Evolutionary conservation across 768 basidiomycete species (phyloP).

Genomic region (Russula ochroleuca): DNA sequence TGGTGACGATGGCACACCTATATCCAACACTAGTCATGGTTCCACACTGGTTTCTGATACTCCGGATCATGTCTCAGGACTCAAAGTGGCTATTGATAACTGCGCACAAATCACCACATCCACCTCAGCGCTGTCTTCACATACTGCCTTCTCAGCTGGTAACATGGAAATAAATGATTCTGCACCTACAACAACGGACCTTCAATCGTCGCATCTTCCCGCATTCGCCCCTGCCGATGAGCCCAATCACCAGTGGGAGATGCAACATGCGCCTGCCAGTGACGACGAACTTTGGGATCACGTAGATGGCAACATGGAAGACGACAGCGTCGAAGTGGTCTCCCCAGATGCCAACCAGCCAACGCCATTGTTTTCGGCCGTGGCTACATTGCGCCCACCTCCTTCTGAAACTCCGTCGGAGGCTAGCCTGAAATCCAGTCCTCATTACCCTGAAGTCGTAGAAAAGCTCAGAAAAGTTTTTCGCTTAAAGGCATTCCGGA

Average conservation of each 20-base stretch:
- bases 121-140: neutral
- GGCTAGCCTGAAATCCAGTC: conserved; percentile 20
- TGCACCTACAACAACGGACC: neutral
- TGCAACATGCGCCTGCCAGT: conserved; percentile 26
- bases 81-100: neutral
- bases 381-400: conserved; percentile 9
- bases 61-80: neutral
- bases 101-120: neutral
- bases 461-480: conserved; percentile 57
- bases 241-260: neutral
- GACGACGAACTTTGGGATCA: conserved; percentile 50
- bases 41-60: conserved; percentile 15
- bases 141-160: neutral
- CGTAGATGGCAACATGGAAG: conserved; percentile 36
- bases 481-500: conserved; percentile 61
- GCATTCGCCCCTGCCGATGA: conserved; percentile 11
- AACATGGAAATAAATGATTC: neutral
- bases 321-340: conserved; percentile 26
- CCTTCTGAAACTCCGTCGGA: conserved; percentile 10
- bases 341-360: conserved; percentile 17
- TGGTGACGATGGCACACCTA: neutral
- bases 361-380: conserved; percentile 5
- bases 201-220: neutral
- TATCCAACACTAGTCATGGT: conserved; percentile 12
- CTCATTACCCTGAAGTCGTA: conserved; percentile 49